Evolutionary conservation across 352 stramenopile genomes (phyloP).

Genomic region (Phytophthora agathidicida): DNA sequence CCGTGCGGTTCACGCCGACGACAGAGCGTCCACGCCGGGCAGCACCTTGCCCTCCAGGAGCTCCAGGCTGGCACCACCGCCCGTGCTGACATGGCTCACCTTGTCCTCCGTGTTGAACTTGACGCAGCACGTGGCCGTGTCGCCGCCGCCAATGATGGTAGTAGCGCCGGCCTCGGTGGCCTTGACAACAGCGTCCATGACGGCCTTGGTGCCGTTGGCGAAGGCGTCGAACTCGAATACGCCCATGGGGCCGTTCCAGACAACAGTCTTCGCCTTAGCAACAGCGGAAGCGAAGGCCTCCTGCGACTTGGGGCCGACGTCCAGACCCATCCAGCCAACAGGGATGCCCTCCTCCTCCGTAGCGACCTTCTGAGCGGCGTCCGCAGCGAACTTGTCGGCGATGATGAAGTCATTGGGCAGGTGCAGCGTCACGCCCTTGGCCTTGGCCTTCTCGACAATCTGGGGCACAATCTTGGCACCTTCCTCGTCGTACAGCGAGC

Average conservation of each 20-base stretch:
- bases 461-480: constrained; percentile 86
- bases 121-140: constrained; percentile 93
- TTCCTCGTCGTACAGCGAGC: constrained; percentile 92
- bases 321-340: constrained; percentile 97
- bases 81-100: constrained; percentile 92
- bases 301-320: constrained; percentile 96
- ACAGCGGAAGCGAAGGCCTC: constrained; percentile 85
- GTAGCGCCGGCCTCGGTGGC: constrained; percentile 93
- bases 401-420: constrained; percentile 98
- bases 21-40: constrained; percentile 97
- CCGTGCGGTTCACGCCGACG: constrained; percentile 52
- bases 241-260: constrained; percentile 99
- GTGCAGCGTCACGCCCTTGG: constrained; percentile 97
- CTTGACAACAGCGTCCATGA: constrained; percentile 97
- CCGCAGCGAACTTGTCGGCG: constrained; percentile 96
- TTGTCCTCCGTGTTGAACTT: constrained; percentile 91
- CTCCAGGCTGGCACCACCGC: constrained; percentile 96
- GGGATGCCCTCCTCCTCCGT: constrained; percentile 94
- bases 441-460: constrained; percentile 97
- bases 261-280: constrained; percentile 93
- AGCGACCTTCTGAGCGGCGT: constrained; percentile 93
- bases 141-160: constrained; percentile 99
- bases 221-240: constrained; percentile 99
- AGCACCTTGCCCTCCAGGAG: constrained; percentile 98
- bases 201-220: constrained; percentile 92